Base-by-base conservation (phyloP, 495 filamentous ascomycete species). In the Xylaria flabelliformis region DNA sequence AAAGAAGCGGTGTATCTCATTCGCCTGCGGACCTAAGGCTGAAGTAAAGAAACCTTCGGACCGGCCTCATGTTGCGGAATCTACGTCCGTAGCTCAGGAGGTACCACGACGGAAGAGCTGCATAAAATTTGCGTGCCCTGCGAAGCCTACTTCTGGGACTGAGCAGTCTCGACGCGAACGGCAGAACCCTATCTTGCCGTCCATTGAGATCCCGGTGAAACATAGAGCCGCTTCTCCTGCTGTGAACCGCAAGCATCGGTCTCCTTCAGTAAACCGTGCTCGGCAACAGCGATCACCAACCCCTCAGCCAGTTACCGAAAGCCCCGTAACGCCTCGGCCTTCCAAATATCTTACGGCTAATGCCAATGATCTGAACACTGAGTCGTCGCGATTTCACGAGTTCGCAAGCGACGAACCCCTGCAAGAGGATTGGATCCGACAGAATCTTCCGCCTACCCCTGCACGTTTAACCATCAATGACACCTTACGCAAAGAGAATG, bases 401-500 rank as follows among this genome's bases (percentile, higher is more conserved):
- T 98, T 98, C 81, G 95, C 93, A 13, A 95, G 91, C 77, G 92
- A 91, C 42, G 85, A 91, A 69, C 88, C 90, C 39, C 88, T 92
- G 73, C 91, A 95, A 73, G 94, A 97, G 71, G 94, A 96, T 76
- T 97, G 94, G 94, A 90, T 93, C 32, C 89, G 86, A 50, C 89
- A 91, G 69, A 86, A 91, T 58, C 46, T 86, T 80, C 64, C 90
- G 80, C 63, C 80, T 29, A 85, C 90, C 71, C 83, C 86, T 62
- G 84, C 87, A 42, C 92, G 92, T 76, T 86, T 97, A 53, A 97
- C 94, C 24, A 86, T 99, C 73, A 90, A 90, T 74, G 97, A 98
- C 80, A 96, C 95, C 29, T 86, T 99, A 76, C 87, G 90, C 78
- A 96, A 97, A 79, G 96, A 99, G 80, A 93, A 91, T 74, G 92